Base-by-base conservation (phyloP, 2,329 filamentous ascomycete genomes). In the Knoxdaviesia capensis region DNA sequence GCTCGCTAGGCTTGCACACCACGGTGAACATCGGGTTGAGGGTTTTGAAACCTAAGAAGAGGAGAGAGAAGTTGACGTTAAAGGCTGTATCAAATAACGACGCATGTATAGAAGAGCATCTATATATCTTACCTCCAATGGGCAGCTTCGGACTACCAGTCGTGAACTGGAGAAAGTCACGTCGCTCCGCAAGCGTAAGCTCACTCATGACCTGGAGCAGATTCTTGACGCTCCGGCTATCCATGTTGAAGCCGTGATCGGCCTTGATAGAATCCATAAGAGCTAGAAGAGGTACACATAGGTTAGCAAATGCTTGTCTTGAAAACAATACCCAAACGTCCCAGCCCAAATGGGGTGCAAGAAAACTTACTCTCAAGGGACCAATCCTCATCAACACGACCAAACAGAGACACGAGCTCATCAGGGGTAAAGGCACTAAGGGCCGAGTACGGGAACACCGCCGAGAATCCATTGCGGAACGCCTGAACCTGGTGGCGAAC, bases 21-120 rank as follows among this genome's bases (percentile, higher is more conserved):
- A 98, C 90, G 3, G 90, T 98, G 57, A 98, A 96, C 79, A 96
- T 94, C 20, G 90, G 90, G 2, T 86, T 96, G 47, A 98, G 74
- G 58, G 79, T 83, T 64, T 92, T 94, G 72, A 98, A 98, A 46
- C 90, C 87, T 94, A 43, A 39, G 32, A 42, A 40, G 33, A 20
- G 20, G 45, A 32, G 51, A 68, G 53, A 66, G 58, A 46, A 41
- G 44, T 48, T 46, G 42, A 33, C 40, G 39, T 20, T 6, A 34
- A 5, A 31, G 6, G 7, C 7, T 20, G 11, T 20, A 20, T 31
- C 31, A 41, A 3, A 6, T 29, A 29, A 7, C 11, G 11, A 11
- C 45, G 35, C 37, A 10, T 31, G 31, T 43, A n/a, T 6, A 42
- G 43, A 7, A 6, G 9, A 36, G 34, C 30, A 31, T 39, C 20